phyloP scores from a whole-genome alignment of 352 stramenopile species.

The Phytophthora vignae region DNA sequence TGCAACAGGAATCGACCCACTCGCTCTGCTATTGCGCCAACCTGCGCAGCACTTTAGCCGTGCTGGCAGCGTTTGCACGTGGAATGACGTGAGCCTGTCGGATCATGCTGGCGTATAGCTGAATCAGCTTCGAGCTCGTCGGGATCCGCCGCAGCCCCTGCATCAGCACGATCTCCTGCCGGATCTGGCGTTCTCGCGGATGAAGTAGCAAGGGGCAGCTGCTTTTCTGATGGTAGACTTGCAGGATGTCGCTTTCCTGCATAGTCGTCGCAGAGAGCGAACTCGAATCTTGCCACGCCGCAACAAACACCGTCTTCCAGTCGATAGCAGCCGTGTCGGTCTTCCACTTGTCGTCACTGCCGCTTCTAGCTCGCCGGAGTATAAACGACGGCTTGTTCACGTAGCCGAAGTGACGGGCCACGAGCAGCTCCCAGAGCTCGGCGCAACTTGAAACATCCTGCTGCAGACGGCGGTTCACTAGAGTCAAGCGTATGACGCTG shows the following conservation, averaged over 20 bases:
- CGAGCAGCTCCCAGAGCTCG: conserved; percentile 51
- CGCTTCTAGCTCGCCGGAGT: conserved; percentile 1
- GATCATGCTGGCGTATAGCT: conserved; percentile 62
- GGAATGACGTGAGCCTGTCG: conserved; percentile 41
- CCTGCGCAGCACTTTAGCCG: conserved; percentile 20
- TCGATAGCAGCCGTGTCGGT: conserved; percentile 14
- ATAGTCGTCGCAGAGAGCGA: conserved; percentile 29
- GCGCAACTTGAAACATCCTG: conserved; percentile 34
- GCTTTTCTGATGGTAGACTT: conserved; percentile 39
- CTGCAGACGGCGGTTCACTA: conserved; percentile 45
- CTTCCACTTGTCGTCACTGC: conserved; percentile 2
- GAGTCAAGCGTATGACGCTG: conserved; percentile 45
- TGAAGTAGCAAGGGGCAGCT: conserved; percentile 39
- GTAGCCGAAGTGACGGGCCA: conserved; percentile 53
- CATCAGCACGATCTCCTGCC: conserved; percentile 73
- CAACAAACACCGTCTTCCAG: conserved; percentile 61
- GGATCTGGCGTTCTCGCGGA: conserved; percentile 45
- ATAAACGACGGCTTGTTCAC: conserved; percentile 31
- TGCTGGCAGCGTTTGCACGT: conserved; percentile 23
- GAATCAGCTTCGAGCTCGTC: conserved; percentile 50
- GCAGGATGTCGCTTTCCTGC: conserved; percentile 44
- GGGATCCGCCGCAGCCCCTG: conserved; percentile 61
- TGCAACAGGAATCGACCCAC: neutral
- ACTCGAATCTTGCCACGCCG: conserved; percentile 46
- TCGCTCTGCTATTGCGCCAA: conserved; percentile 21